phyloP scores from a whole-genome alignment of 768 basidiomycete genomes.

The Leccinum boreale region DNA sequence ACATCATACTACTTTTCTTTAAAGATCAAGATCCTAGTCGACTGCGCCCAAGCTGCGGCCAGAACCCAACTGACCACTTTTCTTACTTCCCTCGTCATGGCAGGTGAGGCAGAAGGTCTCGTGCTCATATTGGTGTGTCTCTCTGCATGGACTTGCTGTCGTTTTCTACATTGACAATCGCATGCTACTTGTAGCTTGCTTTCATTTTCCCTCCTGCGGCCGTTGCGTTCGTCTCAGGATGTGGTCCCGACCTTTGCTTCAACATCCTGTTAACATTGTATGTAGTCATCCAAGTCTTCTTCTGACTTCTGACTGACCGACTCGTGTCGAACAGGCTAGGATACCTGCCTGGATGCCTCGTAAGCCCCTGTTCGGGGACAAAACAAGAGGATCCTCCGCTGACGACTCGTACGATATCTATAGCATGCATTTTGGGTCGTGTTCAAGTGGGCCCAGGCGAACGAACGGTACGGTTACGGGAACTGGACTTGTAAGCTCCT shows the following conservation, averaged over 20 bases:
- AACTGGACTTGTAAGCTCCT: constrained; percentile 25
- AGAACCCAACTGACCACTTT: not conserved
- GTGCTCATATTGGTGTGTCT: constrained; percentile 11
- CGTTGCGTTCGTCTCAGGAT: constrained; percentile 71
- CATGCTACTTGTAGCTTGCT: constrained; percentile 46
- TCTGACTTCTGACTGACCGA: not conserved
- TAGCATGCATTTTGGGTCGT: constrained; percentile 86
- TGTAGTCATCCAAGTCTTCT: constrained; percentile 18
- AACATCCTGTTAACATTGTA: constrained; percentile 78
- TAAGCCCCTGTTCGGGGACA: constrained; percentile 15
- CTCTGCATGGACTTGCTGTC: fast-evolving
- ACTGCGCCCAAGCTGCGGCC: not conserved
- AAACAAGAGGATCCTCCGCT: no score
- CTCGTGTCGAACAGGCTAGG: constrained; percentile 48
- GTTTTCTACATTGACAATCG: not conserved
- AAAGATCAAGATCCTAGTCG: not conserved
- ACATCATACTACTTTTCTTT: constrained; percentile 18
- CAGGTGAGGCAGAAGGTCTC: constrained; percentile 7
- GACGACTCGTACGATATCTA: no score
- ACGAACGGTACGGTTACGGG: constrained; percentile 41
- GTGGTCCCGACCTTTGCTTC: constrained; percentile 78
- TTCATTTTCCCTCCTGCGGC: constrained; percentile 79
- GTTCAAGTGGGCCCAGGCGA: constrained; percentile 77
- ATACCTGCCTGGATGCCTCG: constrained; percentile 62
- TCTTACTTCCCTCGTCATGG: constrained; percentile 7